Evolutionary conservation across 169 alveolate species (phyloP).

Genomic region (Pseudocohnilembus persalinus): DNA sequence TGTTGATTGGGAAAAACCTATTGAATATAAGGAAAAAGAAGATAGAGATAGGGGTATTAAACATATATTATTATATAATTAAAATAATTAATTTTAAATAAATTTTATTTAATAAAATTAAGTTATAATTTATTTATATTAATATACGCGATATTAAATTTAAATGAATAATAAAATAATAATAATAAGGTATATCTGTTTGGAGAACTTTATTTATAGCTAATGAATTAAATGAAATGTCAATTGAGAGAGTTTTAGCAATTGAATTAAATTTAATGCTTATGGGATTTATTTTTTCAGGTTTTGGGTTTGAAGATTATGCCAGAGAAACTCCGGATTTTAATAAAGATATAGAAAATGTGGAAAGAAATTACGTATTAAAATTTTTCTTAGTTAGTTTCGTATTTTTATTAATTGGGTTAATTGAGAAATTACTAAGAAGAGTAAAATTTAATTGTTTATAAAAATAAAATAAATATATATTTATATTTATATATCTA

Average conservation of each 20-base stretch:
- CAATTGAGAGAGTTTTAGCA: slow-evolving; percentile 30
- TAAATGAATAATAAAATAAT: slow-evolving; percentile 5
- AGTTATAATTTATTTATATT: neutral
- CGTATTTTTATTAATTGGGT: slow-evolving; percentile 45
- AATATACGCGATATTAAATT: neutral
- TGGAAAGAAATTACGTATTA: slow-evolving; percentile 50
- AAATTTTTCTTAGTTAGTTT: slow-evolving; percentile 52
- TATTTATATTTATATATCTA: neutral
- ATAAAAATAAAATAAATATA: slow-evolving; percentile 18
- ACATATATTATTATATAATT: too few species aligned
- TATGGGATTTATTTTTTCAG: slow-evolving; percentile 52
- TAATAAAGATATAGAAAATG: slow-evolving; percentile 1
- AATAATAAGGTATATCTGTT: slow-evolving; percentile 41
- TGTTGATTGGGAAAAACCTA: slow-evolving; percentile 48
- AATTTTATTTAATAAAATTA: too few species aligned
- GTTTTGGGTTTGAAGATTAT: slow-evolving; percentile 58
- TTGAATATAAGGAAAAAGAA: slow-evolving; percentile 3
- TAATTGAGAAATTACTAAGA: slow-evolving; percentile 33
- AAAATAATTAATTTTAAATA: too few species aligned
- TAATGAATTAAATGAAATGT: slow-evolving; percentile 72
- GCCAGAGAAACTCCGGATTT: slow-evolving; percentile 43
- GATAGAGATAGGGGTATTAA: too few species aligned
- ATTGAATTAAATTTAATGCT: slow-evolving; percentile 56
- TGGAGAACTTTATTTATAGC: slow-evolving; percentile 74
- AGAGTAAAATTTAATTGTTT: slow-evolving; percentile 20